phyloP scores from a whole-genome alignment of 2,329 filamentous ascomycete genomes.

The Cladophialophora yegresii region DNA sequence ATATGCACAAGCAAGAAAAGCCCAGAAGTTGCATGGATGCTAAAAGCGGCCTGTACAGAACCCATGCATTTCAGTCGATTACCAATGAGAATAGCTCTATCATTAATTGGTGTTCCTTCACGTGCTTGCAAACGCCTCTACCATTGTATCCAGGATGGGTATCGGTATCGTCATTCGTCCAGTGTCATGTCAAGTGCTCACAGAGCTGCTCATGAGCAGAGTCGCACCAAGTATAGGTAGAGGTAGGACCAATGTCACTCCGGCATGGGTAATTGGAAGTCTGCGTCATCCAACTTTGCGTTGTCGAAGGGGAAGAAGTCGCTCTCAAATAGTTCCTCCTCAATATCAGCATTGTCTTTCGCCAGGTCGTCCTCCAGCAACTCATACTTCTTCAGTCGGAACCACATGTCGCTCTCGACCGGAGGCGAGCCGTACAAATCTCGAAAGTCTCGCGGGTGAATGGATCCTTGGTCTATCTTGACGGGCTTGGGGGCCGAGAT shows the following conservation, averaged over 20 bases:
- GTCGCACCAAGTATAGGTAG: neutral
- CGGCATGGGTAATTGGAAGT: constrained; percentile 35
- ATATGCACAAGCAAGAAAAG: constrained; percentile 7
- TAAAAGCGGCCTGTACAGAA: neutral
- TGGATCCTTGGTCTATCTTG: constrained; percentile 36
- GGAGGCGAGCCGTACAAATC: constrained; percentile 47
- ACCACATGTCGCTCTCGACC: constrained; percentile 49
- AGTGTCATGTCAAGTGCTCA: constrained; percentile 13
- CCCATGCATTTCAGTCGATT: neutral
- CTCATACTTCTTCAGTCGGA: constrained; percentile 44
- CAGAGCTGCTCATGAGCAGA: neutral
- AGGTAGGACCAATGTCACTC: constrained; percentile 13
- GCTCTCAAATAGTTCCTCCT: constrained; percentile 33
- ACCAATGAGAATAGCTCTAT: neutral
- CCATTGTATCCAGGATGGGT: constrained; percentile 20
- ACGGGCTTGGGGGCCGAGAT: constrained; percentile 38
- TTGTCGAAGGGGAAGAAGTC: constrained; percentile 36
- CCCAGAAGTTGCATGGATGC: neutral
- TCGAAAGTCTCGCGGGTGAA: constrained; percentile 49
- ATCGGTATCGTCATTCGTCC: constrained; percentile 31
- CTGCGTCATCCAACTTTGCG: constrained; percentile 36
- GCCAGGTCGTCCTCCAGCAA: constrained; percentile 42
- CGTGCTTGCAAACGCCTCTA: neutral
- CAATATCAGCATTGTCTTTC: constrained; percentile 38
- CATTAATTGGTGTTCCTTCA: neutral